These are phyloP conservation scores for Aspergillus hancockii DNA, from an alignment of 495 filamentous ascomycete genomes.

Conservation along the genomic window DNA sequence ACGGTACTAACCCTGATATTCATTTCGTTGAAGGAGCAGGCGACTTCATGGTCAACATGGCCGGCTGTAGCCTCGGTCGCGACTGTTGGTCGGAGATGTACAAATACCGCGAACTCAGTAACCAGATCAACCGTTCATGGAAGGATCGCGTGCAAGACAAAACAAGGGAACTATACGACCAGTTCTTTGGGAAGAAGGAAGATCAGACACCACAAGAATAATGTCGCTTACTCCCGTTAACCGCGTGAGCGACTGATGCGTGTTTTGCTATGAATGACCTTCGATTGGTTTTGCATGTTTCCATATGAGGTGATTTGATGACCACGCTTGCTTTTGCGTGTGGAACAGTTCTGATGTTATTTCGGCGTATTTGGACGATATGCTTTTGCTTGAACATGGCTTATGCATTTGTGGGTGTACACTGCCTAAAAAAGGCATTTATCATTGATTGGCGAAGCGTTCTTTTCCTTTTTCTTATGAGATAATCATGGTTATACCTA, in stretches of 20 bases:
- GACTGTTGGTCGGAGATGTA: conserved; percentile 99
- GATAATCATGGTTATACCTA: neutral
- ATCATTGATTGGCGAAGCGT: conserved; percentile 1
- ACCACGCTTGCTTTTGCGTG: neutral
- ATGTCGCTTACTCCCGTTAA: neutral
- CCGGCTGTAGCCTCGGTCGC: conserved; percentile 91
- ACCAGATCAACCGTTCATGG: conserved; percentile 74
- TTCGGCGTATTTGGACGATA: conserved; percentile 1
- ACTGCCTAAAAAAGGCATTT: neutral
- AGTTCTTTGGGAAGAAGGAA: conserved; percentile 17
- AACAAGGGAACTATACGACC: conserved; percentile 27
- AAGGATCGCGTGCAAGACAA: conserved; percentile 65
- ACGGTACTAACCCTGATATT: conserved; percentile 68
- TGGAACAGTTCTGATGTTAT: neutral
- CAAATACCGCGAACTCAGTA: conserved; percentile 84
- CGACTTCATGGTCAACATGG: conserved; percentile 99
- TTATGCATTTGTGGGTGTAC: neutral
- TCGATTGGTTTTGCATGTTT: neutral
- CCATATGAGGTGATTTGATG: neutral
- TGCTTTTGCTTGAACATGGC: neutral
- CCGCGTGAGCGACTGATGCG: neutral
- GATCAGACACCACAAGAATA: neutral
- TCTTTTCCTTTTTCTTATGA: neutral
- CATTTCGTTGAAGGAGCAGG: conserved; percentile 85
- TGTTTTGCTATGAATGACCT: neutral